These are phyloP conservation scores for Knufia fluminis DNA, from an alignment of 2,329 filamentous ascomycete genomes.

Conservation along the genomic window DNA sequence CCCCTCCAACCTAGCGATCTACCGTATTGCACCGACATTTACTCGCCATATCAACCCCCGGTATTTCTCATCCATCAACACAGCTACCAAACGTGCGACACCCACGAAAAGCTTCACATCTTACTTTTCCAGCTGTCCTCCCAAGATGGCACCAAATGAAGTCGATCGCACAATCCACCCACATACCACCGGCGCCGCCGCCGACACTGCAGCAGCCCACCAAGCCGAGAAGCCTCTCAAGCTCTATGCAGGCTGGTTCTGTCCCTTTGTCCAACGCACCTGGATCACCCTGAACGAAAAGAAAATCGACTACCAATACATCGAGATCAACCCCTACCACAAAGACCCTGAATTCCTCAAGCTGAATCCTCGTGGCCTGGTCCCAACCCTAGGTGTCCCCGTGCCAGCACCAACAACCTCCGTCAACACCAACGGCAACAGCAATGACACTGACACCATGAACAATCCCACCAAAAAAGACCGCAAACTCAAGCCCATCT, in stretches of 20 bases:
- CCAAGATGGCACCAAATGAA: slow-evolving; percentile 7
- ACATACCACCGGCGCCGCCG: slow-evolving; percentile 37
- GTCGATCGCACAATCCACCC: slow-evolving; percentile 38
- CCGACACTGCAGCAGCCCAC: slow-evolving; percentile 29
- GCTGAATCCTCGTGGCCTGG: slow-evolving; percentile 65
- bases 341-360: slow-evolving; percentile 61
- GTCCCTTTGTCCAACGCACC: slow-evolving; percentile 55
- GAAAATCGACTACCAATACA: slow-evolving; percentile 63
- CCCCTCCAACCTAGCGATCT: no score
- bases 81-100: no score
- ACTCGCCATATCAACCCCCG: no score
- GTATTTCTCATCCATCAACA: no score
- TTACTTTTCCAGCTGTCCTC: not conserved
- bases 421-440: slow-evolving; percentile 7
- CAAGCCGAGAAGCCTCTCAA: slow-evolving; percentile 37
- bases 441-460: slow-evolving; percentile 22
- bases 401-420: slow-evolving; percentile 5
- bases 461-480: slow-evolving; percentile 27
- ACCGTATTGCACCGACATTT: no score
- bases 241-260: slow-evolving; percentile 70
- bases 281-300: slow-evolving; percentile 70
- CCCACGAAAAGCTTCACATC: not conserved
- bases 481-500: slow-evolving; percentile 43
- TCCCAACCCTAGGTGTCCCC: slow-evolving; percentile 54
- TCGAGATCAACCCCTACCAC: slow-evolving; percentile 70